Evolutionary conservation across 1,284 basidiomycete genomes (phyloP).

Genomic region (Cutaneotrichosporon sp.): DNA sequence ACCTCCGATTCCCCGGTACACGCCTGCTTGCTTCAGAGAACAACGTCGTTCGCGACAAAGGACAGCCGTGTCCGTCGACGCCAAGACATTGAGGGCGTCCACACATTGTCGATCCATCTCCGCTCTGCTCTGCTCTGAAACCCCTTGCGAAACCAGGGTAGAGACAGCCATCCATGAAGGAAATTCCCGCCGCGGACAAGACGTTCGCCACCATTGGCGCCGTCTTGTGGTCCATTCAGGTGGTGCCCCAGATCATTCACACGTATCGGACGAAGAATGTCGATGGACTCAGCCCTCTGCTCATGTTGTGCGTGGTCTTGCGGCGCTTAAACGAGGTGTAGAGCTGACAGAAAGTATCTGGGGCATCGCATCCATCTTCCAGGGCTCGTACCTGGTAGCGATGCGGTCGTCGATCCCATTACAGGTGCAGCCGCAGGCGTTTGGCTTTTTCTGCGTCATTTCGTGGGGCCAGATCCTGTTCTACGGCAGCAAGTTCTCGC

Average conservation of each 20-base stretch:
- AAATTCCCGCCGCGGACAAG: slow-evolving; percentile 52
- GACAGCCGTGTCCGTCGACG: too few relatives aligned
- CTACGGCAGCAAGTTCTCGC: slow-evolving; percentile 50
- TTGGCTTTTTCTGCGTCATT: slow-evolving; percentile 58
- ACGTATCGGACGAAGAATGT: slow-evolving; percentile 67
- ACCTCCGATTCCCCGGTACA: too few relatives aligned
- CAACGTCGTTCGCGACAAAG: too few relatives aligned
- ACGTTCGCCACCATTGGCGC: slow-evolving; percentile 59
- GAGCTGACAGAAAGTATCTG: slow-evolving; percentile 51
- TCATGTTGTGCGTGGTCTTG: slow-evolving; percentile 55
- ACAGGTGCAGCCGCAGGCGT: slow-evolving; percentile 65
- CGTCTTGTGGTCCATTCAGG: slow-evolving; percentile 45
- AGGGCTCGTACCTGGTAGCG: slow-evolving; percentile 65
- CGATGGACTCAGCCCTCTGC: slow-evolving; percentile 62
- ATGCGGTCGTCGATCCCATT: slow-evolving; percentile 66
- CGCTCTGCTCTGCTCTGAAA: too few relatives aligned
- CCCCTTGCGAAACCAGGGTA: too few relatives aligned
- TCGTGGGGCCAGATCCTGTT: slow-evolving; percentile 66
- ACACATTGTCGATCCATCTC: too few relatives aligned
- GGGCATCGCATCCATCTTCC: slow-evolving; percentile 59
- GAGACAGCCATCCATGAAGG: slow-evolving; percentile 4
- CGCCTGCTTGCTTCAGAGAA: too few relatives aligned
- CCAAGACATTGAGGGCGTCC: too few relatives aligned
- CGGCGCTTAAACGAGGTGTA: neutral
- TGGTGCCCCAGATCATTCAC: slow-evolving; percentile 66